Percentiles rank a stretch among this genome's conserved stretches.
These are phyloP conservation scores for Podaxis rugospora DNA, from an alignment of 768 basidiomycete genomes.

Conservation along the genomic window DNA sequence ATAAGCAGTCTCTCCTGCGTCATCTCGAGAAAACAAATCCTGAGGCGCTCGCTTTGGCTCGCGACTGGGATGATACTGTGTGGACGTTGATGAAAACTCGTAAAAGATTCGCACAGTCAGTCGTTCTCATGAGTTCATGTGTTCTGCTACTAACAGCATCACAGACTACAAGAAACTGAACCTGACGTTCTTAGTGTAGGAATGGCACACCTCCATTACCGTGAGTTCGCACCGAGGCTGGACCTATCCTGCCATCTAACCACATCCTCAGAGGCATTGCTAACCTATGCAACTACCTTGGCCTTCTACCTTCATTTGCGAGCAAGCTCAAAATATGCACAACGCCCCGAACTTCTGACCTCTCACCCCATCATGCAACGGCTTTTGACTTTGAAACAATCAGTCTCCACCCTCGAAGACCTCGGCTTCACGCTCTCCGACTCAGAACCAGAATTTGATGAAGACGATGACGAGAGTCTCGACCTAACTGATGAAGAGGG, in stretches of 20 bases:
- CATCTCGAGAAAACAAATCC: slow-evolving; percentile 74
- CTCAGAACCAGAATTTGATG: slow-evolving; percentile 43
- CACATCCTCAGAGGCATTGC: slow-evolving; percentile 64
- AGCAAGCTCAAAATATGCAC: slow-evolving; percentile 57
- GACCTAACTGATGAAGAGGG: slow-evolving; percentile 18
- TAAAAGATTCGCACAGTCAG: slow-evolving; percentile 53
- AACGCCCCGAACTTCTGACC: slow-evolving; percentile 57
- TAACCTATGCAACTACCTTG: slow-evolving; percentile 87
- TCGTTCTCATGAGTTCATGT: neutral
- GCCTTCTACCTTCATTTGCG: slow-evolving; percentile 93
- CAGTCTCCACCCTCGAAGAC: slow-evolving; percentile 75
- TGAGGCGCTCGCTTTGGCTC: slow-evolving; percentile 73
- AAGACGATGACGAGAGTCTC: slow-evolving; percentile 28
- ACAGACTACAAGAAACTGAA: slow-evolving; percentile 45
- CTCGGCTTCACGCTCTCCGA: slow-evolving; percentile 66
- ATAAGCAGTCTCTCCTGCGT: slow-evolving; percentile 56
- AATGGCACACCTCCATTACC: slow-evolving; percentile 83
- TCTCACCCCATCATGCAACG: slow-evolving; percentile 71
- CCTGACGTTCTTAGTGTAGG: slow-evolving; percentile 57
- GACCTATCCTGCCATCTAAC: neutral
- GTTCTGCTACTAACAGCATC: neutral
- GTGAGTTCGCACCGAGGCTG: slow-evolving; percentile 41
- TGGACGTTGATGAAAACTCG: slow-evolving; percentile 46
- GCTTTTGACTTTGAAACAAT: slow-evolving; percentile 79
- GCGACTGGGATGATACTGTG: slow-evolving; percentile 79